Evolutionary conservation across 148 eudicot genomes (phyloP), one percentile per base, ranked within the genome.

Genomic region (Dysphania ambrosioides): DNA sequence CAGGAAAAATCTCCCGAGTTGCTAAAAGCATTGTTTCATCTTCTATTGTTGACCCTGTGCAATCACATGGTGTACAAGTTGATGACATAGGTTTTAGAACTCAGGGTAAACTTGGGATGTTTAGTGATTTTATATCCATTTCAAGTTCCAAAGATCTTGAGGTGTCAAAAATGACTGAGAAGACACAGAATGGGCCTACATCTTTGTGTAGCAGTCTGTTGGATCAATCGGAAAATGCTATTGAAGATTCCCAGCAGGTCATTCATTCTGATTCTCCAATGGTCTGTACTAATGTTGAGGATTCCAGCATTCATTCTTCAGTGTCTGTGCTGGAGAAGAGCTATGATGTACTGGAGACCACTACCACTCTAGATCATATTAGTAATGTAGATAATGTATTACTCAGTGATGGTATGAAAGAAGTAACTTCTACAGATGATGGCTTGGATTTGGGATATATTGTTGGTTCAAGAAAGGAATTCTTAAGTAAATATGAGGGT

Each of bases 1-100:
- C 87, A 23, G 81, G 74, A 64, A 83, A 81, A 69, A 81, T 49
- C 73, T 64, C 85, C 32, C 82, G 85, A 78, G 64, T 81, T 57
- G 85, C 77, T 60, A 86, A 88, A 80, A 68, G 90, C 72, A 81
- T 88, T 57, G 85, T 82, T 64, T 86, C 88, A 72, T 59, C 77
- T 47, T 85, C 90, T n/a, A n/a, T n/a, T n/a, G n/a, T n/a, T n/a
- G n/a, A n/a, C 80, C 81, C 79, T 75, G 78, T 80, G 64, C 85
- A 87, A 65, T 84, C 89, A 66, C 79, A 63, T 79, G 90, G 89
- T 72, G 78, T 85, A 70, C 88, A 82, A 77, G 77, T 80, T 57
- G 78, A 74, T 68, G 86, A 82, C 62, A 19, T 80, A 65, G 66
- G 73, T 27, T 72, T 79, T 66, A 32, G 59, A 35, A 44, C 51